Percentiles rank a stretch among this genome's conserved stretches.
These are phyloP conservation scores for Verruconis gallopava DNA, from an alignment of 2,329 filamentous ascomycete species.

Conservation along the genomic window DNA sequence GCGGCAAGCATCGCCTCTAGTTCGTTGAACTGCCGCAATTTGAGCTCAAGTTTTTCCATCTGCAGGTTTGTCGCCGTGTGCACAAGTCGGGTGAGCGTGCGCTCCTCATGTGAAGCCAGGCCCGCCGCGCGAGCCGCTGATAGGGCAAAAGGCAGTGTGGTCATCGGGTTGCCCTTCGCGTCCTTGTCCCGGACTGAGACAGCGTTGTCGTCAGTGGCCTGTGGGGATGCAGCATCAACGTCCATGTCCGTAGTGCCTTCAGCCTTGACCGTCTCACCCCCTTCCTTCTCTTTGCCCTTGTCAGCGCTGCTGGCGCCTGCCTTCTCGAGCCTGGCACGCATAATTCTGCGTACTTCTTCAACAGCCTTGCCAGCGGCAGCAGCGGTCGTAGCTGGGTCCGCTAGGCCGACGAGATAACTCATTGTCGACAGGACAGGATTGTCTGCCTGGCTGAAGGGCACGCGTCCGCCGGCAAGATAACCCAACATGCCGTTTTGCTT, in stretches of 20 bases:
- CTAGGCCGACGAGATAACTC: conserved; percentile 80
- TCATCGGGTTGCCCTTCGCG: conserved; percentile 30
- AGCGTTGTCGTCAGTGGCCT: conserved; percentile 24
- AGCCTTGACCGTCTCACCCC: conserved; percentile 29
- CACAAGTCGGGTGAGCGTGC: conserved; percentile 88
- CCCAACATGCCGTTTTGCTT: conserved; percentile 36
- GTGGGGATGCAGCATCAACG: conserved; percentile 40
- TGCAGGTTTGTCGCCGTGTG: conserved; percentile 86
- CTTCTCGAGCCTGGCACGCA: conserved; percentile 66
- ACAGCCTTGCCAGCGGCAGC: conserved; percentile 82
- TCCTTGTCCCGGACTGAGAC: conserved; percentile 10
- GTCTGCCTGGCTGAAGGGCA: conserved; percentile 84
- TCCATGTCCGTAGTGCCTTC: conserved; percentile 50
- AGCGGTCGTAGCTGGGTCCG: conserved; percentile 79
- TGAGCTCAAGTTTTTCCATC: conserved; percentile 90
- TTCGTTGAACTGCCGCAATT: conserved; percentile 90
- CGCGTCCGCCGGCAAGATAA: conserved; percentile 55
- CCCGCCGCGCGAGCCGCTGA: conserved; percentile 77
- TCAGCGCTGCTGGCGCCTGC: conserved; percentile 42
- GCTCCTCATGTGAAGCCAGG: conserved; percentile 88
- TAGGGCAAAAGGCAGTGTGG: conserved; percentile 72
- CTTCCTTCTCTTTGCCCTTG: conserved; percentile 36
- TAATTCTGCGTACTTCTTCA: conserved; percentile 67
- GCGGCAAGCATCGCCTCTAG: conserved; percentile 87
- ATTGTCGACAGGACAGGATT: conserved; percentile 97